These are phyloP conservation scores for Penicillium oxalicum DNA, from an alignment of 2,329 filamentous ascomycete species.

Conservation along the genomic window DNA sequence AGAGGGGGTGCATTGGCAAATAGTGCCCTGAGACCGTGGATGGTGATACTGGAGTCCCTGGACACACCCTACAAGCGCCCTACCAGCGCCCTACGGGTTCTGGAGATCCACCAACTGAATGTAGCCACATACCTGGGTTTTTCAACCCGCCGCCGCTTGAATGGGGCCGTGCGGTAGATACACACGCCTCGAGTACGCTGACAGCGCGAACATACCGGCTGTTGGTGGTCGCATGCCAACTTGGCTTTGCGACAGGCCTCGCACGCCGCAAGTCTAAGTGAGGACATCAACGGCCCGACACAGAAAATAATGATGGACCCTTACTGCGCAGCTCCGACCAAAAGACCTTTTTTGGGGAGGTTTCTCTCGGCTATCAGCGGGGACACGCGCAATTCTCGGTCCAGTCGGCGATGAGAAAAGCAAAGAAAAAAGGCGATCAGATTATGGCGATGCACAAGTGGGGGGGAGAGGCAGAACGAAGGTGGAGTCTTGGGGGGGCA, in stretches of 20 bases:
- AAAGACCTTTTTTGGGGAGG: neutral
- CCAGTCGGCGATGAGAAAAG: constrained; percentile 15
- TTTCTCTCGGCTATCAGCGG: constrained; percentile 15
- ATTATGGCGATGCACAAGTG: no score
- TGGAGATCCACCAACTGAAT: neutral
- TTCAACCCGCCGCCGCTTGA: constrained; percentile 19
- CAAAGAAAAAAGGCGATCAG: neutral
- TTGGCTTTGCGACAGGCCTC: constrained; percentile 23
- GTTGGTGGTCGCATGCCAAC: constrained; percentile 20
- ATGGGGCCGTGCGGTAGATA: constrained; percentile 24
- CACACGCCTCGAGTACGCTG: constrained; percentile 15
- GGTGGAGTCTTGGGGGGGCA: constrained; percentile 5
- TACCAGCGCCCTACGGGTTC: constrained; percentile 1
- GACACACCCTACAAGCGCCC: neutral
- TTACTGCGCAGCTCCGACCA: constrained; percentile 1
- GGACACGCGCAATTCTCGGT: neutral
- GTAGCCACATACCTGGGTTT: constrained; percentile 13
- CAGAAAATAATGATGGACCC: no score
- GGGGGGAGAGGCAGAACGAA: no score
- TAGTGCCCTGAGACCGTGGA: neutral
- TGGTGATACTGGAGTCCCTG: neutral
- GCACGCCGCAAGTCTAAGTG: constrained; percentile 18
- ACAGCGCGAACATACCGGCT: constrained; percentile 19
- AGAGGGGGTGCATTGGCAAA: neutral
- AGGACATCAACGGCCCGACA: constrained; percentile 7